Conservation (phyloP, 139 green algal species). For the Dunaliella sp. region DNA sequence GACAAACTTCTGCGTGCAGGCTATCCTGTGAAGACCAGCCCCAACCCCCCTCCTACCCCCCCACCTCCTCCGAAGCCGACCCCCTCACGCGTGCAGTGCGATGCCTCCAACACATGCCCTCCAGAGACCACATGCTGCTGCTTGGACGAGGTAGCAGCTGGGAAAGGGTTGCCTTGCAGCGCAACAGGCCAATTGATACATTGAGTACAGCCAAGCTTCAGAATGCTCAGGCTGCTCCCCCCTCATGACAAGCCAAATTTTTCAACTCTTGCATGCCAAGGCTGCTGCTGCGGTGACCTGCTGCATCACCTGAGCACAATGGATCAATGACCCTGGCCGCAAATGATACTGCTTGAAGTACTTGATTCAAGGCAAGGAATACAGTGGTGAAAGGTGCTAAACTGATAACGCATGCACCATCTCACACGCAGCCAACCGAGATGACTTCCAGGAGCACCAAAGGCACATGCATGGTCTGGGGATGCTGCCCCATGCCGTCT, state of each 20-base stretch:
- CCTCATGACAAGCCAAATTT: neutral
- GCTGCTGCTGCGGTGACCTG: neutral
- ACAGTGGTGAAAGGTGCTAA: no score
- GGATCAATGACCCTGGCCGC: neutral
- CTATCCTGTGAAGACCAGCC: constrained; percentile 83
- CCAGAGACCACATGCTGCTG: constrained; percentile 88
- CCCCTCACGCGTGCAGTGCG: constrained; percentile 7
- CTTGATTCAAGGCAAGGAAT: no score
- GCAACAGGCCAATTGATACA: no score
- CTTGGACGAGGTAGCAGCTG: constrained; percentile 53
- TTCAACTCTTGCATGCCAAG: neutral
- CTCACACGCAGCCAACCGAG: neutral
- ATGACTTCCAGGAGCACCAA: neutral
- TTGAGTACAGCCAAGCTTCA: no score
- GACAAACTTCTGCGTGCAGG: neutral
- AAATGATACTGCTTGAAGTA: neutral
- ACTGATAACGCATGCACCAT: neutral
- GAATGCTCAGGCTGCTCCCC: no score
- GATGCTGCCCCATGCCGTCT: constrained; percentile 86
- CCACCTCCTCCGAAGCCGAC: constrained; percentile 25
- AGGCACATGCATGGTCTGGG: constrained; percentile 62
- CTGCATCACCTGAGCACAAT: neutral
- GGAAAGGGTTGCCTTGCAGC: constrained; percentile 55
- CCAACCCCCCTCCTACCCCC: constrained; percentile 39
- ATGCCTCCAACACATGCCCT: neutral